Evolutionary conservation across 225 moss, liverwort and hornwort species (phyloP).

Genomic region (Physcomitrellopsis africana): DNA sequence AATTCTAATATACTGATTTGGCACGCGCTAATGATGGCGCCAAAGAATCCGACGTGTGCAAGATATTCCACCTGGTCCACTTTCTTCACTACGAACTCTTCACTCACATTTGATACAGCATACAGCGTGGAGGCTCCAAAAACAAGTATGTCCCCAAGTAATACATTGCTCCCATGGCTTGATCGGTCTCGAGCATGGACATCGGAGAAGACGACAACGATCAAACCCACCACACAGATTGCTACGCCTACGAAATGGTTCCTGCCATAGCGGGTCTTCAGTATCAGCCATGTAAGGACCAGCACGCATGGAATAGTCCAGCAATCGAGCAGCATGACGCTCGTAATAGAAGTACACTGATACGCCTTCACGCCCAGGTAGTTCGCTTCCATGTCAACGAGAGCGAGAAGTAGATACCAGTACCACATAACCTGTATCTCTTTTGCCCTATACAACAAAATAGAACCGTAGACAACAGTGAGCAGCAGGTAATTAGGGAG

Average conservation of each 20-base stretch:
- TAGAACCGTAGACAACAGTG: slow-evolving; percentile 55
- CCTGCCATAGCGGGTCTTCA: slow-evolving; percentile 64
- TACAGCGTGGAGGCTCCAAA: slow-evolving; percentile 70
- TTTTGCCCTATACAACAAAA: slow-evolving; percentile 50
- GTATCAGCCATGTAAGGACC: slow-evolving; percentile 63
- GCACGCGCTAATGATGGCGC: slow-evolving; percentile 71
- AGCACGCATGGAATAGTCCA: slow-evolving; percentile 93
- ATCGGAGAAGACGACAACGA: slow-evolving; percentile 81
- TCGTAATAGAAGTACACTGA: slow-evolving; percentile 91
- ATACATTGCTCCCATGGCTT: slow-evolving; percentile 54
- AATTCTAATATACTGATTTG: slow-evolving; percentile 64
- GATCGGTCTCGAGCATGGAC: slow-evolving; percentile 76
- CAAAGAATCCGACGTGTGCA: slow-evolving; percentile 77
- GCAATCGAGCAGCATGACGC: slow-evolving; percentile 94
- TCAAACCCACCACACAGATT: slow-evolving; percentile 72
- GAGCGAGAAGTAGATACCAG: slow-evolving; percentile 68
- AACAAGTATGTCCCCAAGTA: slow-evolving; percentile 75
- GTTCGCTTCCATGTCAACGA: slow-evolving; percentile 83
- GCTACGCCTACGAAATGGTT: slow-evolving; percentile 72
- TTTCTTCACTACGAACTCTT: slow-evolving; percentile 86
- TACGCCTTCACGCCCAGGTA: slow-evolving; percentile 84
- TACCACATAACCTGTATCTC: slow-evolving; percentile 60
- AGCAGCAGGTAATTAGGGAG: slow-evolving; percentile 74
- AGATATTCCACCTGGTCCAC: slow-evolving; percentile 81
- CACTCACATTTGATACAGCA: slow-evolving; percentile 79